Conservation (phyloP, 805 yeast species). For the Brettanomyces nanus region DNA sequence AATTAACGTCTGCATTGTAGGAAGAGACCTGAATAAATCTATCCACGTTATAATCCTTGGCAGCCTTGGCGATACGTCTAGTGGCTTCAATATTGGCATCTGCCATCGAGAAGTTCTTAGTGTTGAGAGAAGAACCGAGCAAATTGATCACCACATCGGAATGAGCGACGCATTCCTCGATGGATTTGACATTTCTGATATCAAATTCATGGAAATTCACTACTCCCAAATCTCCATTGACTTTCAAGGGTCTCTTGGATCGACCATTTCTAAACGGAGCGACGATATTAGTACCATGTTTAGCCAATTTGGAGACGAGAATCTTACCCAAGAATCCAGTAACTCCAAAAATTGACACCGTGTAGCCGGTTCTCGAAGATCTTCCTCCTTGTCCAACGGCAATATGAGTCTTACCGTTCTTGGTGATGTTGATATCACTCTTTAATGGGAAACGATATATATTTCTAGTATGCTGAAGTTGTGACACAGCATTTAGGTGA, state of each 20-base stretch:
- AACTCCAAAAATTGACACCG: conserved; percentile 84
- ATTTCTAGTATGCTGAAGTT: conserved; percentile 10
- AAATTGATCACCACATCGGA: conserved; percentile 79
- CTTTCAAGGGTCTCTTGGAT: conserved; percentile 70
- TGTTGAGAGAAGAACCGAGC: conserved; percentile 66
- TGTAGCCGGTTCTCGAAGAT: conserved; percentile 79
- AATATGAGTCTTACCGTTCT: conserved; percentile 64
- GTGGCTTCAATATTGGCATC: conserved; percentile 78
- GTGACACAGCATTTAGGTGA: no score
- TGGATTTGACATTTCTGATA: conserved; percentile 64
- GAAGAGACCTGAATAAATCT: conserved; percentile 74
- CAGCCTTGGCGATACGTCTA: conserved; percentile 67
- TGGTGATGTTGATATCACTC: conserved; percentile 63
- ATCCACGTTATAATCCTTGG: conserved; percentile 61
- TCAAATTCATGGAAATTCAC: conserved; percentile 80
- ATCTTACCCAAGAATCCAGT: conserved; percentile 73
- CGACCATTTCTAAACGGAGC: conserved; percentile 79
- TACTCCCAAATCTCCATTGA: conserved; percentile 81
- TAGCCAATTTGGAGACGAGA: conserved; percentile 62
- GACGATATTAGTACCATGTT: conserved; percentile 71
- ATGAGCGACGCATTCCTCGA: conserved; percentile 69
- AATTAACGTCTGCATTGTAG: conserved; percentile 62
- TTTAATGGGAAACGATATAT: conserved; percentile 29
- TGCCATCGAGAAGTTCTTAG: conserved; percentile 76
- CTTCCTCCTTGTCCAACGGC: conserved; percentile 75